Evolutionary conservation across 768 basidiomycete species (phyloP), one percentile per base, ranked within the genome.

Genomic region (Termitomyces sp.): DNA sequence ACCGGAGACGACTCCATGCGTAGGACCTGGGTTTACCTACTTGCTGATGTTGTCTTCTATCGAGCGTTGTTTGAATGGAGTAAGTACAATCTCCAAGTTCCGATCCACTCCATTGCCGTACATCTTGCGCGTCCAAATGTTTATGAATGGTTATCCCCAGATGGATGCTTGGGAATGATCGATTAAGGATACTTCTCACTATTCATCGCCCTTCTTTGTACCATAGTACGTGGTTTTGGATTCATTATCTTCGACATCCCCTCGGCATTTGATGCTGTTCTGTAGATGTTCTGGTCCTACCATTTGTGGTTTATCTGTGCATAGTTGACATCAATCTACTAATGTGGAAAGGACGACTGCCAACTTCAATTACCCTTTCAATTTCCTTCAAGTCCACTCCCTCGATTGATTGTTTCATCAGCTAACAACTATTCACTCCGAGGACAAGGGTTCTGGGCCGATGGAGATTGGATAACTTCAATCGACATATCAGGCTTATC

Each of bases 41-140:
- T 54, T 30, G 40, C 26, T 54, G 28, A 41, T 41, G 12, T 20
- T 28, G 18, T 30, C 38, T 43, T 54, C 18, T 13, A n/a, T 54
- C n/a, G n/a, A 40, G 18, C n/a, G 28, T 54, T 18, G 36, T 40
- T 18, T 56, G 32, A 46, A 36, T 23, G 20, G 35, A 43, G 35
- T 4, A 43, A 43, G 41, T 33, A 13, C 32, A 44, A 57, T 41
- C 23, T 36, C 30, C 43, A 63, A 43, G n/a, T 57, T 46, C 20
- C 8, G 55, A 50, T 44, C 55, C 55, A 63, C 49, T 38, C 41
- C 13, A 20, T 46, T 41, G 32, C 57, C 59, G 63, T 61, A 54
- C 51, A 26, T 60, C 50, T 47, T 41, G 40, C 44, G 20, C 38
- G 40, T 60, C 57, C 32, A 28, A 56, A 46, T 38, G 48, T 26